Evolutionary conservation across 1,284 basidiomycete genomes (phyloP).

Genomic region (Pulveroboletus sp.): DNA sequence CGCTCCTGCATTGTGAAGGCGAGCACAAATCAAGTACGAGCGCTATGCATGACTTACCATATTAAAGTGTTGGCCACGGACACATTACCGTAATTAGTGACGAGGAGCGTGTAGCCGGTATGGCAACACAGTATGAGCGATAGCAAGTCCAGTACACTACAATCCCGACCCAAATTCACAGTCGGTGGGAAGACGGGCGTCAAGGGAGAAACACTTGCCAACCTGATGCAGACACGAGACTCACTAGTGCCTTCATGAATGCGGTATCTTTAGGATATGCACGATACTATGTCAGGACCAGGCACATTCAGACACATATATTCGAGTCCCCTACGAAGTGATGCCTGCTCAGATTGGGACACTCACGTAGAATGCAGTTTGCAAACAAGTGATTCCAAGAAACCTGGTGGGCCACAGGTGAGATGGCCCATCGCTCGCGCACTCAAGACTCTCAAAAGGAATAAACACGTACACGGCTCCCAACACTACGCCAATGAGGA

Average conservation of each 20-base stretch:
- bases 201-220: not conserved
- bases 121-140: conserved; percentile 3
- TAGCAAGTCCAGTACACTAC: conserved; percentile 1
- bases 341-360: not conserved
- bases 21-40: not conserved
- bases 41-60: not conserved
- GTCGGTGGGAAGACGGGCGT: not conserved
- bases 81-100: not conserved
- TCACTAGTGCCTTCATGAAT: not conserved
- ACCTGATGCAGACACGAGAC: not conserved
- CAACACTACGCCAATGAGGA: conserved; percentile 10
- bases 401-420: not conserved
- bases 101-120: not conserved
- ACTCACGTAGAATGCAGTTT: conserved; percentile 9
- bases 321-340: not conserved
- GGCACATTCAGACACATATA: not conserved
- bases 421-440: not conserved
- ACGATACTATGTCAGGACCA: not conserved
- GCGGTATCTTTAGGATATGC: not conserved
- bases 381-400: conserved; percentile 10
- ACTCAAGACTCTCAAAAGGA: too few relatives aligned
- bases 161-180: not conserved
- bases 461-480: conserved; percentile 1
- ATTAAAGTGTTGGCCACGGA: not conserved
- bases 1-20: not conserved